phyloP scores from a whole-genome alignment of 2,329 filamentous ascomycete genomes.

The Botrytis tulipae region DNA sequence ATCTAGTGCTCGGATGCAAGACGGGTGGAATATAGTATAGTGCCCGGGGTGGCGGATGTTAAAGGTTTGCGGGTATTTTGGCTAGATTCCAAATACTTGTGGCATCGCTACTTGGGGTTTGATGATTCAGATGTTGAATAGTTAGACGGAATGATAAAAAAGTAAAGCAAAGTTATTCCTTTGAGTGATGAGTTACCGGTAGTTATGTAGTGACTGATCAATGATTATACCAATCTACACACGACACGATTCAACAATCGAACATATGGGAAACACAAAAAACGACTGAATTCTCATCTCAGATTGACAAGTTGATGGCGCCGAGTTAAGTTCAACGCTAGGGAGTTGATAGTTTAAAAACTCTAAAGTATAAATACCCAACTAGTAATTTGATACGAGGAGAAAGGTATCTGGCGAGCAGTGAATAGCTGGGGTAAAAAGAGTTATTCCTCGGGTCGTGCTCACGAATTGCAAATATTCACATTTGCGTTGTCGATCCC shows the following conservation, averaged over 20 bases:
- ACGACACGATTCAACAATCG: background rate
- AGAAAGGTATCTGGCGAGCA: background rate
- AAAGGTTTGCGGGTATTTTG: background rate
- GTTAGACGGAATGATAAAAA: background rate
- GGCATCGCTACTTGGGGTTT: background rate
- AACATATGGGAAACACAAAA: background rate
- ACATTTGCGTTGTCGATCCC: background rate
- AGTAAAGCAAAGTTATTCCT: background rate
- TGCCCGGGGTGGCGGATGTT: background rate
- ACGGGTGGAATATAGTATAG: background rate
- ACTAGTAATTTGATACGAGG: background rate
- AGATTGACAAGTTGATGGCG: background rate
- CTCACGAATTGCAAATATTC: background rate
- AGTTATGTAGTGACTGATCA: background rate
- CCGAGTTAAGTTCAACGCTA: background rate
- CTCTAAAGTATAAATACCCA: background rate
- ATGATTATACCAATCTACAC: background rate
- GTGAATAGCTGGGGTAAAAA: background rate
- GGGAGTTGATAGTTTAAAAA: background rate
- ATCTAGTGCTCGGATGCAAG: background rate
- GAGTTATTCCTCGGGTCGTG: background rate
- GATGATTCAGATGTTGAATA: too few relatives aligned
- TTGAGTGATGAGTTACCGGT: background rate
- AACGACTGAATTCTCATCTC: background rate
- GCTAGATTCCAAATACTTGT: background rate